Conservation (phyloP, 306 rosid species). For the Aeschynomene evenia region DNA sequence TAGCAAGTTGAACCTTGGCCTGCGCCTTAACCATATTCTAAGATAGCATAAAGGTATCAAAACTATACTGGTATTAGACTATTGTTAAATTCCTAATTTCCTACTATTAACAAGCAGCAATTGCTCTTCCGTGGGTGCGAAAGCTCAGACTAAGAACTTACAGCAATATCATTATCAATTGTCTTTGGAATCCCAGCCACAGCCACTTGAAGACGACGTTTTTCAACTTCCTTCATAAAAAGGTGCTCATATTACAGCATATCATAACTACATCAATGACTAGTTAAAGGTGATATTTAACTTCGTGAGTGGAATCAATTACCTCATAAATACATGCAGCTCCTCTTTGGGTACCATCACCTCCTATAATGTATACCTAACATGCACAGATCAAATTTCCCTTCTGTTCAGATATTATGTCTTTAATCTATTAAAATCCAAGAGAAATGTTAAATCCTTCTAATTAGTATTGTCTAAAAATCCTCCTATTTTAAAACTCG, state of each 20-base stretch:
- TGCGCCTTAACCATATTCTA: background rate
- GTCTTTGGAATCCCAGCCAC: conserved; percentile 98
- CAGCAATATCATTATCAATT: conserved; percentile 93
- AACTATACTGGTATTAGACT: background rate
- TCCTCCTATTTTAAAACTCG: too few species aligned
- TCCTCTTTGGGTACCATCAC: conserved; percentile 97
- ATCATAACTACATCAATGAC: conserved; percentile 16
- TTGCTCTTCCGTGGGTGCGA: background rate
- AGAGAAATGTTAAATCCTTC: too few species aligned
- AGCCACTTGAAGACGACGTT: conserved; percentile 85
- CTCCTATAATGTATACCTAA: conserved; percentile 92
- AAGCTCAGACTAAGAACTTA: conserved; percentile 46
- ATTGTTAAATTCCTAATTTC: conserved; percentile 7
- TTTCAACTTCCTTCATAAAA: conserved; percentile 83
- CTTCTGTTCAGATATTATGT: background rate
- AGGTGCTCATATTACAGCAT: conserved; percentile 34
- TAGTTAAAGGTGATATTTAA: conserved; percentile 29
- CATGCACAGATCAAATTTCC: conserved; percentile 29
- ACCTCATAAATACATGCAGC: conserved; percentile 83
- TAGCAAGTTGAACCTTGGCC: background rate
- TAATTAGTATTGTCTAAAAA: too few species aligned
- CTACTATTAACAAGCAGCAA: background rate
- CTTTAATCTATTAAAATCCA: background rate
- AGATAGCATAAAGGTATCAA: background rate
- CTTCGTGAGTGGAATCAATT: conserved; percentile 24